These are phyloP conservation scores for Phycomyces blakesleeanus DNA, from an alignment of 192 early-diverging fungal genomes.

Conservation along the genomic window DNA sequence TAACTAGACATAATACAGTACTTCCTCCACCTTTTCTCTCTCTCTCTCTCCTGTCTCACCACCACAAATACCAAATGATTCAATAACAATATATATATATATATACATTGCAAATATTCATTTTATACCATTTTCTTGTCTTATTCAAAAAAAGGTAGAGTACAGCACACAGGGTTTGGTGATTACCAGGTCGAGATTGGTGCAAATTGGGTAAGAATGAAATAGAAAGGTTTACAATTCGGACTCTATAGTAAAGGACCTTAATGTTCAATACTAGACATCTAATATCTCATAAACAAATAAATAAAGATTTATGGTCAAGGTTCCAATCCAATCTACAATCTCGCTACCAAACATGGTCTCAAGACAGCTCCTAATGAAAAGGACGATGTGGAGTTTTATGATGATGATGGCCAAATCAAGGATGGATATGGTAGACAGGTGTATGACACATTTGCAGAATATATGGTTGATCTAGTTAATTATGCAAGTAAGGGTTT, in stretches of 20 bases:
- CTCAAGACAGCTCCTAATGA: slow-evolving; percentile 29
- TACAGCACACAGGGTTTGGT: slow-evolving; percentile 22
- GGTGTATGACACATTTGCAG: slow-evolving; percentile 12
- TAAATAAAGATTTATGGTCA: slow-evolving; percentile 41
- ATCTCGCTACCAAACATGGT: slow-evolving; percentile 26
- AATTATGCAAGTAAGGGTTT: slow-evolving; percentile 33
- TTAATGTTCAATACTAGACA: too few species aligned
- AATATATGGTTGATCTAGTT: slow-evolving; percentile 5
- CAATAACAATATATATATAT: too few species aligned
- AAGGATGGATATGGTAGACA: slow-evolving; percentile 1
- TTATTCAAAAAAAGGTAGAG: slow-evolving; percentile 9
- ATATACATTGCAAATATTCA: too few species aligned
- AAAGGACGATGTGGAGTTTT: slow-evolving; percentile 29
- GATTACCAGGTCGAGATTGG: slow-evolving; percentile 26
- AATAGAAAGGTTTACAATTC: background rate
- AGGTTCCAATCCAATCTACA: slow-evolving; percentile 37
- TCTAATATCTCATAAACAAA: too few species aligned
- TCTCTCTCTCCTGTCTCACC: too few species aligned
- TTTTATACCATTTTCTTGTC: background rate
- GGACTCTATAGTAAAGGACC: too few species aligned
- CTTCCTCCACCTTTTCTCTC: too few species aligned
- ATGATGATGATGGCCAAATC: slow-evolving; percentile 20
- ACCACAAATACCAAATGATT: too few species aligned
- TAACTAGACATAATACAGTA: too few species aligned
- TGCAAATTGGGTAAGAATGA: slow-evolving; percentile 27